These are phyloP conservation scores for Candida pseudoglaebosa DNA, from an alignment of 805 yeast genomes.

Conservation along the genomic window DNA sequence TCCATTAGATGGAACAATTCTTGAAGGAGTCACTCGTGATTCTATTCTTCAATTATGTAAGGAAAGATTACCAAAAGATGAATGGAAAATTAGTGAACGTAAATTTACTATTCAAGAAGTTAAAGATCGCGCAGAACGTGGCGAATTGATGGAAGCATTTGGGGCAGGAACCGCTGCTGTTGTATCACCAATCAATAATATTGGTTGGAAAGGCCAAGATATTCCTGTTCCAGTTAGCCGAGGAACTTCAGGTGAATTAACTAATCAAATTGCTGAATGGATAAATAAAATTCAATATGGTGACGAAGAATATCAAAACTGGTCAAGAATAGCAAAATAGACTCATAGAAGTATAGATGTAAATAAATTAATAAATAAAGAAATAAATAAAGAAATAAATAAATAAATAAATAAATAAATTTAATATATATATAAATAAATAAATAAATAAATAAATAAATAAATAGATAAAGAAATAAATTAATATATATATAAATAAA, in stretches of 20 bases:
- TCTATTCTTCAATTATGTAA: constrained; percentile 76
- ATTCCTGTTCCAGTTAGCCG: constrained; percentile 75
- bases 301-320: constrained; percentile 56
- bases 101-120: constrained; percentile 79
- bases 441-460: too few species aligned
- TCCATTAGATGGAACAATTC: constrained; percentile 94
- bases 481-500: too few species aligned
- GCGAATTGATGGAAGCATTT: constrained; percentile 88
- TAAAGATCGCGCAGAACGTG: constrained; percentile 67
- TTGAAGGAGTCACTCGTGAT: constrained; percentile 95
- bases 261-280: constrained; percentile 81
- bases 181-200: constrained; percentile 87
- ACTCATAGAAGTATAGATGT: too few species aligned
- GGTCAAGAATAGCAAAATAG: constrained; percentile 41
- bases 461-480: too few species aligned
- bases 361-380: too few species aligned
- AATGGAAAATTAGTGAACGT: constrained; percentile 85
- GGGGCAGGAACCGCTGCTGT: constrained; percentile 99
- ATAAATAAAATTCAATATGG: constrained; percentile 91
- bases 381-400: too few species aligned
- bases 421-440: too few species aligned
- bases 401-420: too few species aligned
- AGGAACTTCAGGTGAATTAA: constrained; percentile 81
- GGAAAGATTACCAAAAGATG: constrained; percentile 65
- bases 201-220: constrained; percentile 72